Evolutionary conservation across 1,284 basidiomycete genomes (phyloP).

Genomic region (Polyporus tsugae): DNA sequence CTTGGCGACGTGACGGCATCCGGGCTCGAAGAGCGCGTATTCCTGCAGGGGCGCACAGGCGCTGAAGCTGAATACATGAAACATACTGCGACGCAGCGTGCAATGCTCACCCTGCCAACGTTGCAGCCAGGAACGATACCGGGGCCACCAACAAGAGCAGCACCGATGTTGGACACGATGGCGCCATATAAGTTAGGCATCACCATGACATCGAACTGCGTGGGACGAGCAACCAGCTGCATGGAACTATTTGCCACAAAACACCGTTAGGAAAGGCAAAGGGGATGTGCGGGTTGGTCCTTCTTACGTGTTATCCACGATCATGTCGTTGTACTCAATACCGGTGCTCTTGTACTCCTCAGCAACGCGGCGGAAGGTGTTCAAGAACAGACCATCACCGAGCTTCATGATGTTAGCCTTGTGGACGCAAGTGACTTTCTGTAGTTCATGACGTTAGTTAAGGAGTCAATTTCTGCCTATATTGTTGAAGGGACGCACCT

Average conservation of each 20-base stretch:
- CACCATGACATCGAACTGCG: constrained; percentile 99
- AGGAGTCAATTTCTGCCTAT: not conserved
- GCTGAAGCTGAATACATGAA: constrained; percentile 12
- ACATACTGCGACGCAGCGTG: constrained; percentile 6
- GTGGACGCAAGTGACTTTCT: constrained; percentile 99
- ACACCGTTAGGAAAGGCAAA: not conserved
- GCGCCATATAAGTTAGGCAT: constrained; percentile 98
- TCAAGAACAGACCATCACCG: constrained; percentile 98
- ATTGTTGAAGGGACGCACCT: constrained; percentile 57
- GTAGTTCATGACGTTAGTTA: constrained; percentile 13
- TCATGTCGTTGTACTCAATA: constrained; percentile 97
- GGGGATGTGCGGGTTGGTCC: constrained; percentile 36
- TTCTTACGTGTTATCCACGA: constrained; percentile 95
- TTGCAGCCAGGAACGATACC: constrained; percentile 99
- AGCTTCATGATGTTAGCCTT: constrained; percentile 99
- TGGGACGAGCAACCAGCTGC: constrained; percentile 96
- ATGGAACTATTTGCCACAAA: constrained; percentile 75
- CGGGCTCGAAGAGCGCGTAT: constrained; percentile 98
- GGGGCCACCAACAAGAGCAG: constrained; percentile 97
- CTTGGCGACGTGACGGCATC: constrained; percentile 97
- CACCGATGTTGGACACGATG: constrained; percentile 98
- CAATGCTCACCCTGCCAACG: constrained; percentile 82
- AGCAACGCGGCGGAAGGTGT: constrained; percentile 96
- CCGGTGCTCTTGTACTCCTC: constrained; percentile 96
- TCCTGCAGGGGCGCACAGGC: constrained; percentile 59